Evolutionary conservation across 495 filamentous ascomycete species (phyloP).

Genomic region (Coniosporium apollinis): DNA sequence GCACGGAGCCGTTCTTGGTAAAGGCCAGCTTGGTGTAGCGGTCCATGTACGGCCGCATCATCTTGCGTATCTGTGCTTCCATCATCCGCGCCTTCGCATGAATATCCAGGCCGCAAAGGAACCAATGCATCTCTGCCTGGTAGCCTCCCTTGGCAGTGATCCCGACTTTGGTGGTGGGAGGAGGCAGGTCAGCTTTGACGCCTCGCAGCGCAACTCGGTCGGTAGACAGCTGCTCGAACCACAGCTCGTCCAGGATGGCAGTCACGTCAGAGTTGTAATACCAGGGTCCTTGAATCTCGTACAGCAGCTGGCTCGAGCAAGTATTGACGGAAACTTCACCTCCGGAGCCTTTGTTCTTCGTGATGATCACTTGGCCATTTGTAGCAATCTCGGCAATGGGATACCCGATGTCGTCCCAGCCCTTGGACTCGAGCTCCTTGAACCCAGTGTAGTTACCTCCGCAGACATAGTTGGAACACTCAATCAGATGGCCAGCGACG

Average conservation of each 20-base stretch:
- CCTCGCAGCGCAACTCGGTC: slow-evolving; percentile 14
- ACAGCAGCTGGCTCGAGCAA: slow-evolving; percentile 13
- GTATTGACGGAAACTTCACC: slow-evolving; percentile 13
- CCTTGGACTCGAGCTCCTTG: slow-evolving; percentile 8
- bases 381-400: slow-evolving; percentile 15
- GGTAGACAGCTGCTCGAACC: slow-evolving; percentile 10
- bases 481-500: slow-evolving; percentile 16
- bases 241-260: slow-evolving; percentile 11
- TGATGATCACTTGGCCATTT: slow-evolving; percentile 13
- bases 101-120: slow-evolving; percentile 19
- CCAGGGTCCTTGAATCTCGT: slow-evolving; percentile 17
- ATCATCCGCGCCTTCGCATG: slow-evolving; percentile 17
- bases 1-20: slow-evolving; percentile 8
- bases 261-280: slow-evolving; percentile 18
- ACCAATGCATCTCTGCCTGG: slow-evolving; percentile 18
- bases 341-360: slow-evolving; percentile 11
- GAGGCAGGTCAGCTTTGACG: slow-evolving; percentile 9
- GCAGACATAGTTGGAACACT: slow-evolving; percentile 1
- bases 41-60: slow-evolving; percentile 7
- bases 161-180: slow-evolving; percentile 15
- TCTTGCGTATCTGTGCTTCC: slow-evolving; percentile 12
- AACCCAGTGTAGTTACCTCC: slow-evolving; percentile 16
- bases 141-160: slow-evolving; percentile 14
- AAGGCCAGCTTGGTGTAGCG: slow-evolving; percentile 13
- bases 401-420: slow-evolving; percentile 14